Conservation (phyloP, 306 rosid genomes). For the Canavalia gladiata region DNA sequence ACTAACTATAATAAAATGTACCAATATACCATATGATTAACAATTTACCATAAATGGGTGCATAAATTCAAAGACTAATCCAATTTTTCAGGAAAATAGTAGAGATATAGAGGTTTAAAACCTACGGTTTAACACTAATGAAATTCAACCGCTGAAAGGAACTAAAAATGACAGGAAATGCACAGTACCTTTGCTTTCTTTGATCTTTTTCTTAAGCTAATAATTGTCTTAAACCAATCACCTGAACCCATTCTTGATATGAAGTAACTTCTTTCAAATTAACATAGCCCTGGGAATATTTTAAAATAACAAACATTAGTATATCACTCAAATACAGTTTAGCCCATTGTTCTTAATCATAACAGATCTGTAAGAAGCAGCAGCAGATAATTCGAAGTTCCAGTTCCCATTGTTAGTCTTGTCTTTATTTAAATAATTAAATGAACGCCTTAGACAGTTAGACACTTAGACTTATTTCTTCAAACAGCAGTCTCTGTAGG, state of each 20-base stretch:
- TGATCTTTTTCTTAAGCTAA: conserved; percentile 71
- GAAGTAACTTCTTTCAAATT: conserved; percentile 47
- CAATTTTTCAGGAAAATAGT: conserved; percentile 16
- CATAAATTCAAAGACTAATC: conserved; percentile 5
- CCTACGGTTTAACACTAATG: conserved; percentile 17
- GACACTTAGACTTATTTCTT: conserved; percentile 10
- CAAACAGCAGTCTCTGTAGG: conserved; percentile 20
- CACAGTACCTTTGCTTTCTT: conserved; percentile 76
- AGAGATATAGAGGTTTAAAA: not conserved
- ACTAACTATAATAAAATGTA: not conserved
- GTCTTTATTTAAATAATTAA: not conserved
- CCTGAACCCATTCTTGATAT: conserved; percentile 85
- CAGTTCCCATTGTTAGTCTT: not conserved
- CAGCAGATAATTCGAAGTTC: conserved; percentile 16
- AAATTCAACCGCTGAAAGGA: conserved; percentile 7
- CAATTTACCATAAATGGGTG: conserved; percentile 12
- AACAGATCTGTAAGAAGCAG: not conserved
- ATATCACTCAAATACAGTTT: conserved; percentile 40
- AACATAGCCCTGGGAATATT: conserved; percentile 59
- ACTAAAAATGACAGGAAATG: conserved; percentile 35
- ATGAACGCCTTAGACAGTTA: conserved; percentile 18
- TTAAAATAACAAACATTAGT: conserved; percentile 48
- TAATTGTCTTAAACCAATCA: conserved; percentile 82
- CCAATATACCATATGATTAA: conserved; percentile 1
- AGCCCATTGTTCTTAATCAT: conserved; percentile 7